Evolutionary conservation across 2,329 filamentous ascomycete species (phyloP), one percentile per base, ranked within the genome.

Genomic region (Ilyonectria robusta): DNA sequence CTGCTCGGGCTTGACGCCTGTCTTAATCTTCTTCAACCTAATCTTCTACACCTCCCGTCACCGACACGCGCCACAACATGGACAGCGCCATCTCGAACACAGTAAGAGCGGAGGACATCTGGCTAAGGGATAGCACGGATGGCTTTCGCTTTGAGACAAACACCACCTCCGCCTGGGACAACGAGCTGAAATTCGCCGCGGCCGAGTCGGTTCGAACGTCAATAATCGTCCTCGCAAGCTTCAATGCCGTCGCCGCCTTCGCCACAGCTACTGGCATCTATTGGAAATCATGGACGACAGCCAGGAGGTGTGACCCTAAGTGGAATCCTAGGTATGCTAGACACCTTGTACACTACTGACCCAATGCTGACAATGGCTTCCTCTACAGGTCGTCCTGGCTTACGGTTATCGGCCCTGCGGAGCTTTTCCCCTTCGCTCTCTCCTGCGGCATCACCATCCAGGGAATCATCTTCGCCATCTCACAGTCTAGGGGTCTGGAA

Each of bases 171-270:
- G 78, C 82, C 44, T 77, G 87, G 68, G 83, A 86, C 71, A 86
- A 86, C 72, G 77, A 87, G 69, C 82, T 89, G 70, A 83, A 81
- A 65, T 86, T 88, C 69, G 83, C 84, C 33, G 82, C 85, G 17
- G 84, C 85, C 68, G 89, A 85, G 73, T 90, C 88, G 37, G 83
- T 90, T 73, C 84, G 89, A 71, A 89, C 86, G 19, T 90, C 88
- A 26, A 88, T 87, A 48, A 86, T 91, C 62, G 88, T 91, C 66
- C 82, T 91, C 61, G 86, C 89, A 40, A 80, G 83, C 62, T 90
- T 91, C 80, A 92, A 91, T 77, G 83, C 87, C 23, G 76, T 89
- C 59, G 87, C 87, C 19, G 88, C 88, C 5, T 84, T 88, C 63
- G 83, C 84, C 19, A 89, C 88, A 7, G 86, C 87, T 10, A 70